Evolutionary conservation across 129 eudicot species (phyloP).

Genomic region (Artemisia argyi): DNA sequence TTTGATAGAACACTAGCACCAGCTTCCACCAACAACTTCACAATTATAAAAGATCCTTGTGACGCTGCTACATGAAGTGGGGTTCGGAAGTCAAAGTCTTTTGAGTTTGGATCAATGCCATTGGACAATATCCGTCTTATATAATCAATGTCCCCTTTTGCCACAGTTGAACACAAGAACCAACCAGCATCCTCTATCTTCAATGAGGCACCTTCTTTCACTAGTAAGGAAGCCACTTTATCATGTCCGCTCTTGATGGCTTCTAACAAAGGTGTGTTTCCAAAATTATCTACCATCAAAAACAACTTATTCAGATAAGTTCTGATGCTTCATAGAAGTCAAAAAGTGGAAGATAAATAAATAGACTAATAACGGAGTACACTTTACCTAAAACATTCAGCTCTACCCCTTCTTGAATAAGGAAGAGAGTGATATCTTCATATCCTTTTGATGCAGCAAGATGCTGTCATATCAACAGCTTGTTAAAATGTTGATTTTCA

Average conservation of each 20-base stretch:
- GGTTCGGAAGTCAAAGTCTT: conserved; percentile 80
- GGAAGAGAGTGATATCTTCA: conserved; percentile 66
- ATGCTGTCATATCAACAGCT: conserved; percentile 54
- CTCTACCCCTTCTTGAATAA: conserved; percentile 77
- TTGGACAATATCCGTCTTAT: conserved; percentile 56
- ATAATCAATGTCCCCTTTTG: conserved; percentile 73
- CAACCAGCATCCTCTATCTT: conserved; percentile 70
- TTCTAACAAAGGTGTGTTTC: conserved; percentile 81
- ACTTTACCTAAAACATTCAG: conserved; percentile 54
- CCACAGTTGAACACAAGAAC: conserved; percentile 69
- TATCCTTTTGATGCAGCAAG: conserved; percentile 90
- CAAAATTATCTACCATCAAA: conserved; percentile 65
- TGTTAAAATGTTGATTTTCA: conserved; percentile 7
- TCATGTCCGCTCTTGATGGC: conserved; percentile 85
- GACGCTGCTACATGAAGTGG: conserved; percentile 91
- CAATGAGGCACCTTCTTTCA: conserved; percentile 60
- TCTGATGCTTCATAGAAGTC: not conserved
- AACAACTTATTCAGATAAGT: not conserved
- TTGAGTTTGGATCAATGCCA: conserved; percentile 82
- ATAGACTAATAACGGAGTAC: not conserved
- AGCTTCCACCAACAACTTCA: conserved; percentile 72
- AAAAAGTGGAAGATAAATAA: not conserved
- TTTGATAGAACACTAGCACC: conserved; percentile 86
- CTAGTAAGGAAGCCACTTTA: conserved; percentile 71
- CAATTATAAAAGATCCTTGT: conserved; percentile 71